Evolutionary conservation across 2,329 filamentous ascomycete genomes (phyloP).

Genomic region (Pezizomycotina sp.): DNA sequence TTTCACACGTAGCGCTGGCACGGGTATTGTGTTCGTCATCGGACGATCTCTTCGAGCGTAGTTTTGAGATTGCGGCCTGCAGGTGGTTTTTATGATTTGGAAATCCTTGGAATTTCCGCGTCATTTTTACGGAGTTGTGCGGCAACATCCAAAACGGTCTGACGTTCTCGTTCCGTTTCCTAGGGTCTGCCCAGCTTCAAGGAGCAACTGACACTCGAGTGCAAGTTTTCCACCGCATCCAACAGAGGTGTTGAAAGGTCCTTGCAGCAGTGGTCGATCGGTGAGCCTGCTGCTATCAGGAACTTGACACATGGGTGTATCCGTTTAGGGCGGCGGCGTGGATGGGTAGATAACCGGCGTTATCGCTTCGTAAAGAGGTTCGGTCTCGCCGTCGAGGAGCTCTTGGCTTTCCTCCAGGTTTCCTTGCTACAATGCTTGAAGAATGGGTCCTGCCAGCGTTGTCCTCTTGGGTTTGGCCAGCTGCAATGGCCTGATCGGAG

Average conservation of each 20-base stretch:
- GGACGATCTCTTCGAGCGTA: slow-evolving; percentile 22
- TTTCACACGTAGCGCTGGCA: too few relatives aligned
- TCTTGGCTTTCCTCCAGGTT: slow-evolving; percentile 59
- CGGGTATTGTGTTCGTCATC: slow-evolving; percentile 23
- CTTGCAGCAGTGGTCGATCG: slow-evolving; percentile 58
- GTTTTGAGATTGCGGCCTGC: slow-evolving; percentile 36
- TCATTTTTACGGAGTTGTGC: slow-evolving; percentile 38
- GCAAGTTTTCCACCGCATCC: slow-evolving; percentile 90
- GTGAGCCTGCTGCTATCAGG: slow-evolving; percentile 68
- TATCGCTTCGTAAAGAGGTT: too few relatives aligned
- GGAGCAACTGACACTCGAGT: slow-evolving; percentile 67
- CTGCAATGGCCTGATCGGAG: slow-evolving; percentile 46
- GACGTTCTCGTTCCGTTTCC: slow-evolving; percentile 78
- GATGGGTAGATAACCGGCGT: slow-evolving; percentile 88
- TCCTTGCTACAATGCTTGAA: slow-evolving; percentile 76
- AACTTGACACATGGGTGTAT: slow-evolving; percentile 67
- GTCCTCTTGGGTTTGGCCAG: slow-evolving; percentile 78
- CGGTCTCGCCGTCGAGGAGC: slow-evolving; percentile 72
- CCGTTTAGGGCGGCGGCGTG: slow-evolving; percentile 86
- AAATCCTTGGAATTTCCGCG: slow-evolving; percentile 53
- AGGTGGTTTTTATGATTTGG: slow-evolving; percentile 50
- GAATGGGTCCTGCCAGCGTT: slow-evolving; percentile 76
- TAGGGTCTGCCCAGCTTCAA: slow-evolving; percentile 84
- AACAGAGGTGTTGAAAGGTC: slow-evolving; percentile 86
- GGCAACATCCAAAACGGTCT: slow-evolving; percentile 81